A percentile compares a stretch with the other conserved stretches of the same genome.
Conservation (phyloP, 2,329 filamentous ascomycete species). For the Arthroderma sp. region DNA sequence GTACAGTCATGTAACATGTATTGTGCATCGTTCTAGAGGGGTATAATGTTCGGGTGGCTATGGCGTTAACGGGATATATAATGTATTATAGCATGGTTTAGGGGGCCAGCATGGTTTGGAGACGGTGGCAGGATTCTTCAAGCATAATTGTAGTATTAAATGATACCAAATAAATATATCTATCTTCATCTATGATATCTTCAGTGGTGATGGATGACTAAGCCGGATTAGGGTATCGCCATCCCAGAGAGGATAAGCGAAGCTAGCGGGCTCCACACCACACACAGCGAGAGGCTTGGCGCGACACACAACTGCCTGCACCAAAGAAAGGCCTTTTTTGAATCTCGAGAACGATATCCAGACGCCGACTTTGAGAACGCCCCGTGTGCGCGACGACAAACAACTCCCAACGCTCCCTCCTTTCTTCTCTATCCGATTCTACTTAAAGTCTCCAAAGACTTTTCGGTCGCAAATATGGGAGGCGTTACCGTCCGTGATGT, state of each 20-base stretch:
- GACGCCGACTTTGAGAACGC: constrained; percentile 6
- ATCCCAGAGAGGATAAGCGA: constrained; percentile 29
- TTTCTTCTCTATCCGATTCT: constrained; percentile 19
- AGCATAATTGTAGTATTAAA: too few species aligned
- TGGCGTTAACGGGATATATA: too few species aligned
- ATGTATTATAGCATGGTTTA: too few species aligned
- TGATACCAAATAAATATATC: too few species aligned
- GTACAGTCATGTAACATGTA: too few species aligned
- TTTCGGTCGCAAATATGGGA: constrained; percentile 46
- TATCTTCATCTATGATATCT: too few species aligned
- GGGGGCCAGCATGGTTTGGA: too few species aligned
- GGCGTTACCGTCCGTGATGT: constrained; percentile 56
- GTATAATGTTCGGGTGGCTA: too few species aligned
- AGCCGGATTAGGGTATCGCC: constrained; percentile 25
- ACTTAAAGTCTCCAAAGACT: constrained; percentile 17
- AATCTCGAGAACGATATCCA: constrained; percentile 10
- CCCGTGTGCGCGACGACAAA: constrained; percentile 10
- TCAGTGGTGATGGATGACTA: too few species aligned
- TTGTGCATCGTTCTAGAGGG: too few species aligned
- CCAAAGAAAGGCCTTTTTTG: constrained; percentile 5
- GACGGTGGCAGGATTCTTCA: too few species aligned
- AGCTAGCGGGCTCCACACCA: constrained; percentile 23
- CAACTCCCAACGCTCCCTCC: constrained; percentile 10
- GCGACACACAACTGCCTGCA: constrained; percentile 8
- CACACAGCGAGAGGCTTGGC: constrained; percentile 14